A percentile compares a stretch with the other conserved stretches of the same genome.
Evolutionary conservation across 2,329 filamentous ascomycete species (phyloP).

Genomic region (Aspergillus sojae): DNA sequence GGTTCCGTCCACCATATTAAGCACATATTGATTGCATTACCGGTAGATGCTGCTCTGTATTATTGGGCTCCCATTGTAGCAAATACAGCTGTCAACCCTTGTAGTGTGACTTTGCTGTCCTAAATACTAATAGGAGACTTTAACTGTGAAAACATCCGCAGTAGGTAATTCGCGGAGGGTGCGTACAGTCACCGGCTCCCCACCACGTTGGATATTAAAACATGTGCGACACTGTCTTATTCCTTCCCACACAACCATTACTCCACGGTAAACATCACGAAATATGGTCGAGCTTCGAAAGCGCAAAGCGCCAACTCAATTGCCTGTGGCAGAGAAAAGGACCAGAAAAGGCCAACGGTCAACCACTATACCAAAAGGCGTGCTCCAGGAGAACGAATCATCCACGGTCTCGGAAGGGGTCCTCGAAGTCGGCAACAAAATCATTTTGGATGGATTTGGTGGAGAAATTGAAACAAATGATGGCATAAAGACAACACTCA

Average conservation of each 20-base stretch:
- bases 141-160: neutral
- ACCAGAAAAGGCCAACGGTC: slow-evolving; percentile 28
- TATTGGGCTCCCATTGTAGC: neutral
- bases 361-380: slow-evolving; percentile 32
- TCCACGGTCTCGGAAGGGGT: slow-evolving; percentile 20
- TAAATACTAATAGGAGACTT: neutral
- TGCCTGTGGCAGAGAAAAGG: slow-evolving; percentile 42
- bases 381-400: slow-evolving; percentile 32
- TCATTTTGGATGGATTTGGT: slow-evolving; percentile 59
- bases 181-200: neutral
- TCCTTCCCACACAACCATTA: neutral
- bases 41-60: neutral
- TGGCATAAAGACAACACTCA: slow-evolving; percentile 75
- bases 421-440: slow-evolving; percentile 52
- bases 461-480: slow-evolving; percentile 83
- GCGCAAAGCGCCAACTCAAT: slow-evolving; percentile 57
- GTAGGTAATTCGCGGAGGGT: neutral
- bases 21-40: neutral
- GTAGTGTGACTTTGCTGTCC: neutral
- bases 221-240: neutral
- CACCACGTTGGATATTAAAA: neutral
- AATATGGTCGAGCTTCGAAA: slow-evolving; percentile 62
- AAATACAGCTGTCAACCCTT: neutral
- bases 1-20: neutral
- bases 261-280: neutral